Evolutionary conservation across 805 yeast species (phyloP), one percentile per base, ranked within the genome.

Genomic region (Torulaspora microellipsoides): DNA sequence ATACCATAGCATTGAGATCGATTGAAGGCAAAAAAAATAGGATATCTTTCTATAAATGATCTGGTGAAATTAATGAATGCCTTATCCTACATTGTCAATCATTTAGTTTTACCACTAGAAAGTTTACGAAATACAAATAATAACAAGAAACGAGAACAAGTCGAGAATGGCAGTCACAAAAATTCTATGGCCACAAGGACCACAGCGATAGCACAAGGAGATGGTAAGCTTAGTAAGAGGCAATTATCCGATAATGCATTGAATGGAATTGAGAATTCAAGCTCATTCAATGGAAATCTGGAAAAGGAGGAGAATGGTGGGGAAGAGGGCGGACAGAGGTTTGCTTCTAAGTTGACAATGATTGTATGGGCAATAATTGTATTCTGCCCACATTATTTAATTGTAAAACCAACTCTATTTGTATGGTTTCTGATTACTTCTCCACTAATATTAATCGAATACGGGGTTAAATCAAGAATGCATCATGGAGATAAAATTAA

Each of bases 341-440:
- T 20, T 15, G 13, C 35, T 15, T 36, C 40, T 10, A 31, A 27
- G 14, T 15, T 42, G 11, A n/a, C 34, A 10, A 27, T 30, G 34
- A 15, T 14, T 9, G 30, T 27, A 9, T 51, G 67, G 55, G 53
- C 55, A 9, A 51, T 68, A 5, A 27, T 76, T 33, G 52, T 75
- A 27, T 78, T 75, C 47, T 38, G 78, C 1, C 82, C 84, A 8
- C 72, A 75, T 47, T 52, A 71, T 32, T 40, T 81, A 6, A 49
- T 82, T 4, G 48, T 76, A n/a, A 72, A 71, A 43, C 89, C 90
- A 2, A 44, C 78, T 12, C 47, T 65, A 4, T 67, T 73, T 37
- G 34, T 73, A 1, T 72, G 85, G 76, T 69, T 66, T 39, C 47
- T 81, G n/a, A 44, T 77, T 5, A 71, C 81, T 1, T 77, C 73